A percentile compares a stretch with the other conserved stretches of the same genome.
Conservation (phyloP, 1,139 yeast species). For the Debaryomyces singareniensis region DNA sequence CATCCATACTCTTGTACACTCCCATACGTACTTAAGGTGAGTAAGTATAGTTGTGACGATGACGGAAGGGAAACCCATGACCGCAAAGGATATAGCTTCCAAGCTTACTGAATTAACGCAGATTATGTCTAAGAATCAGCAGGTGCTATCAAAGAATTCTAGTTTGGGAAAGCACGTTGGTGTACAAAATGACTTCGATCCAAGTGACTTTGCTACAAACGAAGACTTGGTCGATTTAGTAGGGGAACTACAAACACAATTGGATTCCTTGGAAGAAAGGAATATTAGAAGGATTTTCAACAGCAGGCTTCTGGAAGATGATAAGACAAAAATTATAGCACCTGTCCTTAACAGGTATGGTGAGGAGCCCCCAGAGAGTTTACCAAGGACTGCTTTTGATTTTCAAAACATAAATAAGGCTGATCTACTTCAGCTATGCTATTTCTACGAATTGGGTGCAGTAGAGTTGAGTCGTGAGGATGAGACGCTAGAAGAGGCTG, state of each 20-base stretch:
- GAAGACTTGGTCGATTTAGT: constrained; percentile 83
- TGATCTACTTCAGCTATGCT: constrained; percentile 47
- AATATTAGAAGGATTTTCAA: constrained; percentile 55
- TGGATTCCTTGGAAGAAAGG: constrained; percentile 66
- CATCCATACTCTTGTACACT: no score
- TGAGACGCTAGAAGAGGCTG: no score
- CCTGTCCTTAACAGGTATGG: constrained; percentile 64
- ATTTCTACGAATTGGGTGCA: constrained; percentile 64
- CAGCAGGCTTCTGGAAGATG: constrained; percentile 14
- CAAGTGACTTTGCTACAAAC: constrained; percentile 63
- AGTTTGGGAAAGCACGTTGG: constrained; percentile 3
- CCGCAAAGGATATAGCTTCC: no score
- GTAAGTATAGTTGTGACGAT: background rate
- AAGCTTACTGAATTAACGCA: no score
- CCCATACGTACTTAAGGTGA: background rate
- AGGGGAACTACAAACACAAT: constrained; percentile 83
- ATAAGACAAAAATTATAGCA: constrained; percentile 11
- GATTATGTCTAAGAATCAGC: no score
- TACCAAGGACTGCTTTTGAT: constrained; percentile 56
- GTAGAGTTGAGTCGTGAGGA: no score
- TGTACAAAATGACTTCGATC: constrained; percentile 26
- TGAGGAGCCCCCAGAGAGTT: constrained; percentile 49
- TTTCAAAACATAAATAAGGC: constrained; percentile 42
- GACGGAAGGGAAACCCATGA: no score
- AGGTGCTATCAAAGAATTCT: no score